These are phyloP conservation scores for Salix udensis DNA, from an alignment of 345 rosid genomes.

Conservation along the genomic window DNA sequence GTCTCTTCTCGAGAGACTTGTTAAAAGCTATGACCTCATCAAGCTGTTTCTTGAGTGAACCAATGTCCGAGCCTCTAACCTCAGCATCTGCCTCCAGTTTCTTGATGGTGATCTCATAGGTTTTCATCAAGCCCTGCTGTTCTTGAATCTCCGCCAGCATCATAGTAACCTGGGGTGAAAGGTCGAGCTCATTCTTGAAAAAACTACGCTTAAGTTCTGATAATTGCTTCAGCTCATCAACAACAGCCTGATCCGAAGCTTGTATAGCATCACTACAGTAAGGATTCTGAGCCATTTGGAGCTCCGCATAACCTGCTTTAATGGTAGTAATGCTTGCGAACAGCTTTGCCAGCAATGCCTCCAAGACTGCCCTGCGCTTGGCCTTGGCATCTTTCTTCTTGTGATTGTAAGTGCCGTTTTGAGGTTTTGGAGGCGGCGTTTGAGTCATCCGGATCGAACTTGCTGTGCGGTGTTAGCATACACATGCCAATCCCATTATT, in stretches of 20 bases:
- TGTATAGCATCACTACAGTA: conserved; percentile 73
- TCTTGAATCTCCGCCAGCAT: conserved; percentile 95
- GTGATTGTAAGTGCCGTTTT: neutral
- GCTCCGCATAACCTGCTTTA: conserved; percentile 91
- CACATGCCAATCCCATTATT: conserved; percentile 71
- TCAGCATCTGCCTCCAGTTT: conserved; percentile 55
- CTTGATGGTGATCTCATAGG: conserved; percentile 72
- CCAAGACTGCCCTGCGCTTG: conserved; percentile 48
- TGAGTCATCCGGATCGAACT: conserved; percentile 28
- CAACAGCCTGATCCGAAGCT: conserved; percentile 75
- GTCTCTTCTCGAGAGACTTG: conserved; percentile 55
- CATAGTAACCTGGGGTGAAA: conserved; percentile 78
- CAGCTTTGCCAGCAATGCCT: conserved; percentile 71
- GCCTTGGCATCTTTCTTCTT: conserved; percentile 22
- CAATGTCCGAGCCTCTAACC: conserved; percentile 38
- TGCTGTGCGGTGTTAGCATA: conserved; percentile 51
- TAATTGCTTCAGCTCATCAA: conserved; percentile 63
- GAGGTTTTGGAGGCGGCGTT: conserved; percentile 8
- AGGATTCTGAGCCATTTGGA: conserved; percentile 88
- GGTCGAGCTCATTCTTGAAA: conserved; percentile 60
- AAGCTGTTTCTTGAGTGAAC: conserved; percentile 33
- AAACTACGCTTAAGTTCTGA: conserved; percentile 75
- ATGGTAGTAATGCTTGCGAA: conserved; percentile 75
- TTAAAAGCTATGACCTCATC: conserved; percentile 38
- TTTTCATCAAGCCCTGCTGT: conserved; percentile 87